Conservation (phyloP, 2,329 filamentous ascomycete genomes). For the Pestalotiopsis sp. region DNA sequence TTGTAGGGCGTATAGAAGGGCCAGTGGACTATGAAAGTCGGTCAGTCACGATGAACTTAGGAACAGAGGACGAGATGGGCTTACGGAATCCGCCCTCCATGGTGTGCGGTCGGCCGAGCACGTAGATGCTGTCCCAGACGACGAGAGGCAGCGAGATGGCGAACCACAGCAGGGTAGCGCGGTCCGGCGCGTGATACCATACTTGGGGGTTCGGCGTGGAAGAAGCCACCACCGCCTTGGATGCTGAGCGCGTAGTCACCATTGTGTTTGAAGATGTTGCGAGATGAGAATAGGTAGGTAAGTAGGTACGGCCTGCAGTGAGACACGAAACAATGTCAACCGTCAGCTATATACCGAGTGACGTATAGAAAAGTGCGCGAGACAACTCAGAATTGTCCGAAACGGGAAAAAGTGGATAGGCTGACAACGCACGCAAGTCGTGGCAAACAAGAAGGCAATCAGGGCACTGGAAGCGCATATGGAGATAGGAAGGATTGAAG, state of each 20-base stretch:
- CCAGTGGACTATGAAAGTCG: slow-evolving; percentile 50
- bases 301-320: background rate
- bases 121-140: slow-evolving; percentile 78
- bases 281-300: background rate
- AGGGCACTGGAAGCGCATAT: background rate
- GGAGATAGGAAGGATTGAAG: background rate
- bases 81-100: slow-evolving; percentile 70
- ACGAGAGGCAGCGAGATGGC: slow-evolving; percentile 75
- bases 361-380: background rate
- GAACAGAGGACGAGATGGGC: background rate
- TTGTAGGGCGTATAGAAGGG: slow-evolving; percentile 77
- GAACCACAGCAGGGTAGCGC: slow-evolving; percentile 66
- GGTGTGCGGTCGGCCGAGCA: slow-evolving; percentile 75
- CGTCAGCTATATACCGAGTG: background rate
- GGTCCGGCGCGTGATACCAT: slow-evolving; percentile 48
- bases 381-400: background rate
- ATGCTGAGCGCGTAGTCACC: slow-evolving; percentile 29
- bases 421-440: background rate
- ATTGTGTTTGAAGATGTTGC: slow-evolving; percentile 18
- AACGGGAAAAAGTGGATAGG: background rate
- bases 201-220: background rate
- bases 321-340: background rate
- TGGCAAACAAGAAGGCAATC: background rate
- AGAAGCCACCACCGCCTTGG: slow-evolving; percentile 3
- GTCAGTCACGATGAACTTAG: background rate